These are phyloP conservation scores for Musa acuminata DNA, from an alignment of 176 grass and related monocot species.

Conservation along the genomic window DNA sequence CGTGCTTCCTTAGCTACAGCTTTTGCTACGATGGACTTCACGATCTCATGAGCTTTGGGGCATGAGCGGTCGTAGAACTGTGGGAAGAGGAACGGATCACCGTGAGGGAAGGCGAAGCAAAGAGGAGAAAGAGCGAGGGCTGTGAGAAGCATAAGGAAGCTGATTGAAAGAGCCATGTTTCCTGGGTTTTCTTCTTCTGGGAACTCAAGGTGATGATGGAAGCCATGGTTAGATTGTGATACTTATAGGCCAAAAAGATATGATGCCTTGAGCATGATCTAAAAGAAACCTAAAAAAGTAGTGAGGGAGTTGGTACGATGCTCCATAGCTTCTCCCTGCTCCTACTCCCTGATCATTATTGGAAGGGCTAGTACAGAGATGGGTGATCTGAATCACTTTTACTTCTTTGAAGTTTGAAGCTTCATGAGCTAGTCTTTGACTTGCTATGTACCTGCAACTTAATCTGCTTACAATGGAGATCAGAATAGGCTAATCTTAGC, in stretches of 20 bases:
- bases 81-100: constrained; percentile 31
- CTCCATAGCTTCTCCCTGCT: not conserved
- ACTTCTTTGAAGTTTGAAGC: too few relatives aligned
- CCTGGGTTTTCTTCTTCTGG: not conserved
- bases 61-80: constrained; percentile 73
- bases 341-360: not conserved
- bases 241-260: not conserved
- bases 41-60: constrained; percentile 51
- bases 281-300: too few relatives aligned
- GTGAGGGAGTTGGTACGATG: not conserved
- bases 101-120: not conserved
- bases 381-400: too few relatives aligned
- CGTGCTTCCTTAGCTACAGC: constrained; percentile 66
- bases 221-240: not conserved
- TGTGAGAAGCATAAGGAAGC: not conserved
- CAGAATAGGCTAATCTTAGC: too few relatives aligned
- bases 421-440: too few relatives aligned
- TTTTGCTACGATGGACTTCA: constrained; percentile 46
- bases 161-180: constrained; percentile 5
- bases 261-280: too few relatives aligned
- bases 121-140: constrained; percentile 3
- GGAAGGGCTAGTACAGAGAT: not conserved
- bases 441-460: too few relatives aligned
- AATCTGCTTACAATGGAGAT: too few relatives aligned
- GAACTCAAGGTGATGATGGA: not conserved